A percentile compares a stretch with the other conserved stretches of the same genome.
Conservation (phyloP, 2,329 filamentous ascomycete species). For the Hypoxylon sp. region DNA sequence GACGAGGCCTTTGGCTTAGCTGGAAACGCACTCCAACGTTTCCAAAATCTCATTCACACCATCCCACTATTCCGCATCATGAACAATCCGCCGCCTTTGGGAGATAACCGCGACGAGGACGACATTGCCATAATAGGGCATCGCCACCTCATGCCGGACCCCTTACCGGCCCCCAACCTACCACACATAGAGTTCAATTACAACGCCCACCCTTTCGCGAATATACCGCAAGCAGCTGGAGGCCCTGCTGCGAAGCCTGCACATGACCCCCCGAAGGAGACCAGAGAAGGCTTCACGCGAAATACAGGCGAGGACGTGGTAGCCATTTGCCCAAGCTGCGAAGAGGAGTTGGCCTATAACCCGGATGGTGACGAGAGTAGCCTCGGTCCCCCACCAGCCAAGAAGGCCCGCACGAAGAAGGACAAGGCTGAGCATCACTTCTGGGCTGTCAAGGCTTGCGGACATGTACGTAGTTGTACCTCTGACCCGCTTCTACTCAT, state of each 20-base stretch:
- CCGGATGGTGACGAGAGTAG: slow-evolving; percentile 60
- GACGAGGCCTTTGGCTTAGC: not conserved
- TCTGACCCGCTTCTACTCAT: not conserved
- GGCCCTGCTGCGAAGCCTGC: slow-evolving; percentile 58
- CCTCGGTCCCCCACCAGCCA: slow-evolving; percentile 53
- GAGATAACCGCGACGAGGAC: slow-evolving; percentile 42
- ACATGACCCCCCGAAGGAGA: slow-evolving; percentile 75
- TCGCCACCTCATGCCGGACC: slow-evolving; percentile 38
- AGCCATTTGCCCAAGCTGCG: slow-evolving; percentile 88
- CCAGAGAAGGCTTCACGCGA: slow-evolving; percentile 84
- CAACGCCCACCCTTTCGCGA: slow-evolving; percentile 43
- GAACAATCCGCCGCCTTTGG: slow-evolving; percentile 24
- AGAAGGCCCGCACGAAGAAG: slow-evolving; percentile 64
- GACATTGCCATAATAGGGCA: slow-evolving; percentile 50
- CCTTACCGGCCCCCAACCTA: slow-evolving; percentile 16
- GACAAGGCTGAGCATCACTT: slow-evolving; percentile 82
- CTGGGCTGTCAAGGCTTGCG: slow-evolving; percentile 91
- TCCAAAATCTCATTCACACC: slow-evolving; percentile 40
- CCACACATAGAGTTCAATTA: slow-evolving; percentile 51
- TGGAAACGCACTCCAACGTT: slow-evolving; percentile 24
- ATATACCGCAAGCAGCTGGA: slow-evolving; percentile 14
- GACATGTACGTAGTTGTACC: slow-evolving; percentile 76
- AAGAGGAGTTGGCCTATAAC: slow-evolving; percentile 84
- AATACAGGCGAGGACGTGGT: slow-evolving; percentile 79
- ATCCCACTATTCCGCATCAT: slow-evolving; percentile 46